A percentile compares a stretch with the other conserved stretches of the same genome.
These are phyloP conservation scores for Thymus mandschuricus DNA, from an alignment of 257 asterid genomes.

Conservation along the genomic window DNA sequence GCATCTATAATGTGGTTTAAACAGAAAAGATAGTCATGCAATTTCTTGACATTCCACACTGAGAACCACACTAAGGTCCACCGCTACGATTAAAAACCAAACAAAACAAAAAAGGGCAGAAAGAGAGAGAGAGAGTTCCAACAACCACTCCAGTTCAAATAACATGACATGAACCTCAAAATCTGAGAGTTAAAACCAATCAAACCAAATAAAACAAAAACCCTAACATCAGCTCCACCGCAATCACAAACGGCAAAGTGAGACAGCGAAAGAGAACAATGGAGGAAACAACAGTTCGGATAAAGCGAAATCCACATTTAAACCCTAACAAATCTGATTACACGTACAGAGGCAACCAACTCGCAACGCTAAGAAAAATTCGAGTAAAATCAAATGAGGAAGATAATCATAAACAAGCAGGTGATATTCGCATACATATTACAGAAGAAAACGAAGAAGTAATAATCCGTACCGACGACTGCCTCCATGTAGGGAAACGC, in stretches of 20 bases:
- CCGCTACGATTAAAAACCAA: not conserved
- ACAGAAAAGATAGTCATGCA: not conserved
- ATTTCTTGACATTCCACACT: slow-evolving; percentile 5
- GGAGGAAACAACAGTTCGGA: not conserved
- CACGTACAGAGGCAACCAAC: slow-evolving; percentile 10
- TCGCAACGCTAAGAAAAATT: not conserved
- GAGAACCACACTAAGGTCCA: slow-evolving; percentile 12
- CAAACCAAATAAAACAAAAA: slow-evolving; percentile 19
- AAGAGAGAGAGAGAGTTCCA: not conserved
- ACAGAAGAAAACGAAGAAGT: not conserved
- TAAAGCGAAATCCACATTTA: slow-evolving; percentile 3
- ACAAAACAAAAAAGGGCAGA: not conserved
- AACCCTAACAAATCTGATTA: slow-evolving; percentile 26
- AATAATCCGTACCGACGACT: slow-evolving; percentile 55
- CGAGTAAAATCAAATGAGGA: not conserved
- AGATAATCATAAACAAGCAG: not conserved
- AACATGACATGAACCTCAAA: not conserved
- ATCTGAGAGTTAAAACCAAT: not conserved
- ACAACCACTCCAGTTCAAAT: not conserved
- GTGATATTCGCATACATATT: not conserved
- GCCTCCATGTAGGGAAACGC: slow-evolving; percentile 94
- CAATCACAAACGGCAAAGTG: slow-evolving; percentile 18
- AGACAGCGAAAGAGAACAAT: not conserved
- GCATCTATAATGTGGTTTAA: not conserved
- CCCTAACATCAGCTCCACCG: slow-evolving; percentile 35